Evolutionary conservation across 495 filamentous ascomycete genomes (phyloP), one percentile per base, ranked within the genome.

Genomic region (Achaetomiella virescens): DNA sequence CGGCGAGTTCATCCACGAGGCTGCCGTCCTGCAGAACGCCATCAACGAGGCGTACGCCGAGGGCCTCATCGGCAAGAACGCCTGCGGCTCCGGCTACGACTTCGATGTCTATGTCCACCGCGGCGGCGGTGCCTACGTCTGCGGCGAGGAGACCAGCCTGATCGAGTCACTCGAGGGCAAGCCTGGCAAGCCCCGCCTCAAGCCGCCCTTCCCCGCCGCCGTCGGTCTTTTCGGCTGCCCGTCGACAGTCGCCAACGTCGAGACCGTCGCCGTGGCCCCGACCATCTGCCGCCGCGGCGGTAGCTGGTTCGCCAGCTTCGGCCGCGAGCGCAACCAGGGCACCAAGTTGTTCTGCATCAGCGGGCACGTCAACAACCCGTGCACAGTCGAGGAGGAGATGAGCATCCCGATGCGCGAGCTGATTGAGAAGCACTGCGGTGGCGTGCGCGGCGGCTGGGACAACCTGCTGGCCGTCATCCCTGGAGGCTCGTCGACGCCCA

Each of bases 321-420:
- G 93, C 33, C 90, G 93, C 55, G 91, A 97, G 74, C 85, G 91
- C 61, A 98, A 98, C 74, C 78, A 85, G 53, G 93, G 93, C 68
- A 98, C 93, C 42, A 98, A 98, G 80, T 84, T 98, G 35, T 98
- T 87, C 83, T 96, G 91, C 76, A 97, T 98, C 74, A 96, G 91
- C 35, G 93, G 93, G 22, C 90, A 97, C 72, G 93, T 98, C 77
- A 97, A 97, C 82, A 95, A 97, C 78, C 93, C 93, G 47, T 87
- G 81, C 71, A 97, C 95, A 9, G 92, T 98, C 43, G 93, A 98
- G 71, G 93, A 98, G 73, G 92, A 97, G 75, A 98, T 98, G 93
- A 90, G 86, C 61, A 97, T 97, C 60, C 84, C 93, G 9, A 79
- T 98, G 47, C 83, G 86, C 33, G 93, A 98, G 70, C 83, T 98